Conservation (phyloP, 768 basidiomycete species). For the Cystofilobasidium capitatum region DNA sequence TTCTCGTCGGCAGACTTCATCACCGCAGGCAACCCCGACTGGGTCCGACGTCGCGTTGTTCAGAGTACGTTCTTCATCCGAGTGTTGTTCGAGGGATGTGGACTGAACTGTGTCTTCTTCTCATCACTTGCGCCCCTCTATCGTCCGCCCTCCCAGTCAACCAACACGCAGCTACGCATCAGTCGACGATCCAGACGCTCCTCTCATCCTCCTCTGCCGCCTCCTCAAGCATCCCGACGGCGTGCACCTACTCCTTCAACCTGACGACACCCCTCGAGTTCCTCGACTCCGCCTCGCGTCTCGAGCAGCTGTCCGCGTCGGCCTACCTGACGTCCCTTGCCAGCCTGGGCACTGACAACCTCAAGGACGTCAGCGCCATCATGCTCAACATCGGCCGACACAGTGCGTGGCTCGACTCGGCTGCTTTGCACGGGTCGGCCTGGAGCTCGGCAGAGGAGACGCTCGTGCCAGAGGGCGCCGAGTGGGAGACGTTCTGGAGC, state of each 20-base stretch:
- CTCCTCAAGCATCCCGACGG: conserved; percentile 44
- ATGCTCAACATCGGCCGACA: conserved; percentile 56
- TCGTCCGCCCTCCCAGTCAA: conserved; percentile 31
- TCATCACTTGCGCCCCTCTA: background rate
- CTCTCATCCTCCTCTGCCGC: background rate
- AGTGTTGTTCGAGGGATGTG: no score
- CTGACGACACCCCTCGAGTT: conserved; percentile 44
- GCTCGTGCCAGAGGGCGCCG: conserved; percentile 42
- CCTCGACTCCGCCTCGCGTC: background rate
- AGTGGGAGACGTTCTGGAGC: conserved; percentile 42
- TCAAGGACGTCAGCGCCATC: conserved; percentile 46
- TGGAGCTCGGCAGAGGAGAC: conserved; percentile 57
- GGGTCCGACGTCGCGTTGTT: conserved; percentile 44
- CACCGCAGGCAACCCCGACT: conserved; percentile 41
- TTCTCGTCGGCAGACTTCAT: conserved; percentile 47
- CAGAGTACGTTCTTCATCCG: conserved; percentile 2
- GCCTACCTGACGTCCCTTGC: background rate
- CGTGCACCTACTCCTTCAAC: conserved; percentile 51
- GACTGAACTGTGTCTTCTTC: background rate
- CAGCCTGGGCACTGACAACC: conserved; percentile 44
- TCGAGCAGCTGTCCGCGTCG: background rate
- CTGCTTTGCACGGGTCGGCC: conserved; percentile 45
- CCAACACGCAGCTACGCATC: conserved; percentile 2
- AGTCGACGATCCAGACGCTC: background rate
- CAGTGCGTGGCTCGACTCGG: conserved; percentile 51